These are phyloP conservation scores for Alternaria sp. DNA, from an alignment of 2,329 filamentous ascomycete genomes.

Conservation along the genomic window DNA sequence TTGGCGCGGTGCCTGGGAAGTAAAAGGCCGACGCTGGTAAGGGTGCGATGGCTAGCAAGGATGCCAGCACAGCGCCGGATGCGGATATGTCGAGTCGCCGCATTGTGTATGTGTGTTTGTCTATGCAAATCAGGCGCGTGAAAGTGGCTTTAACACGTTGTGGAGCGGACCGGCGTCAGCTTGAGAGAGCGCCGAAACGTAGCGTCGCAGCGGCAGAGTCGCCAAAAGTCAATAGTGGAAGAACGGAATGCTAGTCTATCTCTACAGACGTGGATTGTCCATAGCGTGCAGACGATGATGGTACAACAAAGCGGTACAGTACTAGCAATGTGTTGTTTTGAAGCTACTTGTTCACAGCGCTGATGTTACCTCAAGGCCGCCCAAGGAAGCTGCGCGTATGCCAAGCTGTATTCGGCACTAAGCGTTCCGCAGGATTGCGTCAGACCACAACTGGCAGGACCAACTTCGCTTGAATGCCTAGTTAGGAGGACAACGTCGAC, in stretches of 20 bases:
- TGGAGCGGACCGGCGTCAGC: constrained; percentile 21
- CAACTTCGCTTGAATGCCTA: neutral
- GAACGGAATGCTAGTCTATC: neutral
- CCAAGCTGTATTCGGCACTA: constrained; percentile 20
- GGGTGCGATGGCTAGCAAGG: constrained; percentile 50
- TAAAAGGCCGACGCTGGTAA: constrained; percentile 75
- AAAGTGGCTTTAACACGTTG: constrained; percentile 12
- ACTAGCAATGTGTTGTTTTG: constrained; percentile 30
- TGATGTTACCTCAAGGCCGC: constrained; percentile 23
- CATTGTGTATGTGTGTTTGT: constrained; percentile 32
- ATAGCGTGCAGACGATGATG: constrained; percentile 1
- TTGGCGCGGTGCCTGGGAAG: constrained; percentile 93
- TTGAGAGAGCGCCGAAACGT: constrained; percentile 20
- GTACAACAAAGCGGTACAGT: constrained; percentile 8
- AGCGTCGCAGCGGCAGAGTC: constrained; percentile 16
- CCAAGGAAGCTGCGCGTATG: constrained; percentile 31
- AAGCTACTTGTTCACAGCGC: constrained; percentile 39
- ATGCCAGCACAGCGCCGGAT: constrained; percentile 41
- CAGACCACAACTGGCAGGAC: neutral
- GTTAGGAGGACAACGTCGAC: neutral
- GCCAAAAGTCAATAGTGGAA: constrained; percentile 7
- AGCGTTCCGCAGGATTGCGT: constrained; percentile 12
- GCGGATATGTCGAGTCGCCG: constrained; percentile 37
- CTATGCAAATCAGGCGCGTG: constrained; percentile 7
- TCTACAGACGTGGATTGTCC: constrained; percentile 4